Evolutionary conservation across 1,284 basidiomycete species (phyloP).

Genomic region (Cutaneotrichosporon sp.): DNA sequence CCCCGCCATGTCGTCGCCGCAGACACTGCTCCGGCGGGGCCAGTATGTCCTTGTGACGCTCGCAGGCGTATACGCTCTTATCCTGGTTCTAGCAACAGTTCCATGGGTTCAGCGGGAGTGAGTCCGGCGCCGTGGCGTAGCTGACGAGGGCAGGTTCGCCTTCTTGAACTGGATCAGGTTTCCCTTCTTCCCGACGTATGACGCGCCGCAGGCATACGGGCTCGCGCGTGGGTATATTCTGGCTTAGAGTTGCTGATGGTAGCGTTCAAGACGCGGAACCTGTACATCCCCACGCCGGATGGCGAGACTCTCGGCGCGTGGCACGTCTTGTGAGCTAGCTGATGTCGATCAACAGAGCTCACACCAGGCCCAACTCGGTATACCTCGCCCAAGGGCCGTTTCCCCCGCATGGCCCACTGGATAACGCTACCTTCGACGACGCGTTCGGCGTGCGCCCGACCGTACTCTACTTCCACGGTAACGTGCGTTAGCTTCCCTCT

Average conservation of each 20-base stretch:
- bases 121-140: background rate
- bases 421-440: conserved; percentile 33
- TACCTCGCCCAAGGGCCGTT: conserved; percentile 19
- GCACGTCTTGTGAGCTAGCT: conserved; percentile 62
- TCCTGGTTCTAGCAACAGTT: conserved; percentile 1
- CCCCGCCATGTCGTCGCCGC: conserved; percentile 4
- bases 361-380: conserved; percentile 26
- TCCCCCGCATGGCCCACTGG: conserved; percentile 23
- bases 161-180: conserved; percentile 66
- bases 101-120: conserved; percentile 12
- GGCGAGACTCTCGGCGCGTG: conserved; percentile 77
- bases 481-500: conserved; percentile 51
- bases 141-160: conserved; percentile 8
- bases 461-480: conserved; percentile 84
- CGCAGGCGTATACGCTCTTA: background rate
- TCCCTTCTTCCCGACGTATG: conserved; percentile 62
- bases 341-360: conserved; percentile 7
- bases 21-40: conserved; percentile 5
- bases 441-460: conserved; percentile 65
- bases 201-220: conserved; percentile 67
- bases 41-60: conserved; percentile 1
- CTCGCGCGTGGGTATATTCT: conserved; percentile 62
- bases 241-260: conserved; percentile 8
- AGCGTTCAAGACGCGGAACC: conserved; percentile 74
- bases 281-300: conserved; percentile 67